Evolutionary conservation across 208 protist genomes (phyloP).

Genomic region (Acanthamoeba culbertsoni): DNA sequence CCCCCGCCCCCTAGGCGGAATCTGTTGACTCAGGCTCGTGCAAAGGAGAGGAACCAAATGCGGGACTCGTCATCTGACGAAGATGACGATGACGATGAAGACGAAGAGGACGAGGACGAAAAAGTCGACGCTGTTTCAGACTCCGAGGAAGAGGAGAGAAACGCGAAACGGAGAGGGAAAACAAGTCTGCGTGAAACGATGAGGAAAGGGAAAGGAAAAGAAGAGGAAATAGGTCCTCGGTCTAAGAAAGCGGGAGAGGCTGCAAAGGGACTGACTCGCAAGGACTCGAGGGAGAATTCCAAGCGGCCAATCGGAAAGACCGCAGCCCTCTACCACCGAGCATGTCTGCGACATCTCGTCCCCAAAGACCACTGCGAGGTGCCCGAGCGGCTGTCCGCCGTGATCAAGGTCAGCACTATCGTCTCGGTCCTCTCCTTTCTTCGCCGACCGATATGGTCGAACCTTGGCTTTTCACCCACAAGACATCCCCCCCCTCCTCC

Average conservation of each 20-base stretch:
- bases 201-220: not conserved
- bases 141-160: not conserved
- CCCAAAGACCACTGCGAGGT: slow-evolving; percentile 65
- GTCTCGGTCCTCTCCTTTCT: not conserved
- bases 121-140: too few species aligned
- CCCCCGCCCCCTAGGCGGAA: not conserved
- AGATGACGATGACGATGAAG: not conserved
- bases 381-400: slow-evolving; percentile 60
- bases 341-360: slow-evolving; percentile 64
- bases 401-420: not conserved
- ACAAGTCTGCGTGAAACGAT: too few species aligned
- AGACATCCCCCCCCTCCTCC: too few species aligned
- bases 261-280: not conserved
- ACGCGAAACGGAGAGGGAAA: not conserved
- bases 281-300: not conserved
- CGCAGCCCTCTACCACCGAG: slow-evolving; percentile 53
- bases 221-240: too few species aligned
- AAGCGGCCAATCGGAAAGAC: not conserved
- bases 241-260: not conserved
- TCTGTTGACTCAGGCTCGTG: not conserved
- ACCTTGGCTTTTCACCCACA: too few species aligned
- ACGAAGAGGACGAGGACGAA: not conserved
- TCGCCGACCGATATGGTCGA: not conserved
- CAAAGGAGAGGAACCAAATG: not conserved
- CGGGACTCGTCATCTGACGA: not conserved